Base-by-base conservation (phyloP, 1,284 basidiomycete species). In the Thelephora terrestris region DNA sequence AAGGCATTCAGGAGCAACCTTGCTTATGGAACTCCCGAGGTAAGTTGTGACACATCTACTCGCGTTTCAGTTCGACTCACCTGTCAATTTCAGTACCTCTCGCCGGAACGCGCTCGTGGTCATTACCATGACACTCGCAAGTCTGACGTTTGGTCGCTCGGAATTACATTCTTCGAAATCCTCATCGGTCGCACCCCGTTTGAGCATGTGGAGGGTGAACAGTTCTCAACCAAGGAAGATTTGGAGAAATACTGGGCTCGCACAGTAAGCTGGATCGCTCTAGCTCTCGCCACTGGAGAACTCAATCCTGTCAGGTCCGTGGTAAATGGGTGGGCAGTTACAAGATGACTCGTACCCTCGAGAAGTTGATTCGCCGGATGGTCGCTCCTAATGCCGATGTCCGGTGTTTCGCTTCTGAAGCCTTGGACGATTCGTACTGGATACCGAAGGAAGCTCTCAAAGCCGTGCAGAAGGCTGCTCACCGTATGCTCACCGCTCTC, bases 161-260 rank as follows among this genome's bases (percentile, higher is more conserved):
- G 92, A 7, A 74, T 96, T 29, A 91, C 92, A 0, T 86, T 95
- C 64, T 97, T 93, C 62, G 93, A 97, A 64, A 86, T 96, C 52
- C 75, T 96, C 21, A 70, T 85, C 25, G 92, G 92, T 0, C 75
- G 93, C 14, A 96, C 93, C 3, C 92, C 93, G 1, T 97, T 96
- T 60, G 93, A 97, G 62, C 63, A 80, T 53, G 75, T 78, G 24
- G 88, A 91, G 51, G 79, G 81, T 7, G 90, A 94, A 60, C 76
- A 81, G 50, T 85, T 92, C 55, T 69, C 76, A n/a, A 86, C 79
- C n/a, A 81, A 84, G 55, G 82, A 88, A 47, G 85, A 89, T 54
- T 67, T 93, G 18, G 79, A 90, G 60, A 75, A 75, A 47, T 96
- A 97, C 62, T 93, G 89, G 81, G 66, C 75, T 49, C 76, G 90